phyloP scores from a whole-genome alignment of 768 basidiomycete genomes.

The Trametes meyenii region DNA sequence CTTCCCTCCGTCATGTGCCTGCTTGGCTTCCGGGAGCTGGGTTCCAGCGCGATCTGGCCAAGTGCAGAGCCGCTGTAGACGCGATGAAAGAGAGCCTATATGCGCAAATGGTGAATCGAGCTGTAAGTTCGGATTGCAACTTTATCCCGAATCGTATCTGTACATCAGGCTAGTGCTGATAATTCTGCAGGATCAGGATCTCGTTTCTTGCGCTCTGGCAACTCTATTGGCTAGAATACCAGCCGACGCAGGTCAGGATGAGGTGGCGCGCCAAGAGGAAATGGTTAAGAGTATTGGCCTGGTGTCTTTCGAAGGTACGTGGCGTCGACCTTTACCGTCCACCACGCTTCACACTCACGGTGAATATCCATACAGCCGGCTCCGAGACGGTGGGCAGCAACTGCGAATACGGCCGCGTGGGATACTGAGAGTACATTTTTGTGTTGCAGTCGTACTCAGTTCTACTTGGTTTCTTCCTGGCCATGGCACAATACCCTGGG shows the following conservation, averaged over 20 bases:
- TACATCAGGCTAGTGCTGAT: no score
- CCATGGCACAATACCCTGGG: constrained; percentile 12
- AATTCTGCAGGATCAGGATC: no score
- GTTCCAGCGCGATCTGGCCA: neutral
- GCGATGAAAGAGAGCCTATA: neutral
- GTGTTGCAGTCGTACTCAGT: neutral
- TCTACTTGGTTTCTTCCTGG: neutral
- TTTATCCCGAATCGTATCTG: no score
- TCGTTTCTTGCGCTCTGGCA: no score
- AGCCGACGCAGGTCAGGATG: no score
- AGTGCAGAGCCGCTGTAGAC: neutral
- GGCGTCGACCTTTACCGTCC: neutral
- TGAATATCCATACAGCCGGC: neutral
- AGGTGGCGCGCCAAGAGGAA: no score
- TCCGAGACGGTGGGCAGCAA: neutral
- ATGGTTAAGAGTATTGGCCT: no score
- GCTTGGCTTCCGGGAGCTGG: constrained; percentile 15
- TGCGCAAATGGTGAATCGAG: neutral
- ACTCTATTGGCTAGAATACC: no score
- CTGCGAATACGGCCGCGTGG: no score
- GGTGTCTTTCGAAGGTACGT: neutral
- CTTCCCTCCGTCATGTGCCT: constrained; percentile 13
- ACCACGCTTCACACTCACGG: constrained; percentile 6
- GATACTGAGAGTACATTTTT: neutral
- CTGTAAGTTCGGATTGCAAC: no score